Evolutionary conservation across 2,329 filamentous ascomycete genomes (phyloP), one percentile per base, ranked within the genome.

Genomic region (Sarocladium oryzae): DNA sequence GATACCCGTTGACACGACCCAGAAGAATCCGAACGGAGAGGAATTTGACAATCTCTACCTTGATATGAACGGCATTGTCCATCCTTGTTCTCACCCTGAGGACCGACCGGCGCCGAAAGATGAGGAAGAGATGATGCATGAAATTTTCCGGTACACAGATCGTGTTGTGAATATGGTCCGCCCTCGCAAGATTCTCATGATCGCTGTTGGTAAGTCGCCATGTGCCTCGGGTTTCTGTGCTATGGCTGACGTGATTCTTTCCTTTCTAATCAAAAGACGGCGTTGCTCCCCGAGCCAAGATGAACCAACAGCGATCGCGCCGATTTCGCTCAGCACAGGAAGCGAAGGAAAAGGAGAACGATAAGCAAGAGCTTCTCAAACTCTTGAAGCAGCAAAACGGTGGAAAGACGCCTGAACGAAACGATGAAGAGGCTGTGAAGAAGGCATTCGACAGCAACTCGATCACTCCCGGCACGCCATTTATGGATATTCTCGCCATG

Each of bases 1-100:
- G 58, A 85, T 96, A 53, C 93, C 93, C 2, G 82, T 97, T 55
- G 90, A 99, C 65, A 84, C 82, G 10, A 90, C 86, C 6, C 76
- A 81, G 35, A 84, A 89, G 5, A 99, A 99, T 64, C 95, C 95
- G 2, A 99, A 99, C 70, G 90, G 90, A 66, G 92, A 97, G 71
- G 93, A 99, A 69, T 88, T 96, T 63, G 92, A 99, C 72, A 99
- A 99, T 63, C 76, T 99, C 5, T 99, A 99, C 65, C 81, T 99
- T 56, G 93, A 99, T 64, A 97, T 99, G 92, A 99, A 99, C 69
- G 95, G 93, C 66, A 99, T 99, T 58, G 93, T 99, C 33, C 93
- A 99, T 74, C 95, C 95, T 28, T 99, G 93, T 72, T 96, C 92
- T 43, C 93, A 99, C 71, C 93, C 93, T 1, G 93, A 99, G 68